These are phyloP conservation scores for Citrus mangshanensis DNA, from an alignment of 345 rosid species.

Conservation along the genomic window DNA sequence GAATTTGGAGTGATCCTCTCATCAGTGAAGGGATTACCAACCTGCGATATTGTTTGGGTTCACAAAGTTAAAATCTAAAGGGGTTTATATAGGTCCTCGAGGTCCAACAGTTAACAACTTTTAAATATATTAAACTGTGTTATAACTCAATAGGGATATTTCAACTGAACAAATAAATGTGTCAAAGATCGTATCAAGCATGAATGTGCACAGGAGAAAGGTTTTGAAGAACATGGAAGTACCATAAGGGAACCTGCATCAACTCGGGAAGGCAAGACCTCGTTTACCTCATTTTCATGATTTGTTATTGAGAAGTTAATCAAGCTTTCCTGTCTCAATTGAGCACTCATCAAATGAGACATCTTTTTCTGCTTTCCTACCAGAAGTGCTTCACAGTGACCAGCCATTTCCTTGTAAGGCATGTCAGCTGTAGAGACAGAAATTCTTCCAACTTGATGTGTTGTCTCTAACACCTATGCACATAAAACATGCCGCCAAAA, in stretches of 20 bases:
- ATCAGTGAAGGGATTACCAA: slow-evolving; percentile 48
- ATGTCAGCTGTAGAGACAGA: slow-evolving; percentile 69
- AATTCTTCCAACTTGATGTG: slow-evolving; percentile 73
- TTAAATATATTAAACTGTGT: background rate
- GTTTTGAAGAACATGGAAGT: background rate
- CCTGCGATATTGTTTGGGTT: slow-evolving; percentile 37
- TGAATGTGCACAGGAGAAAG: background rate
- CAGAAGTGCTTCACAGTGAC: slow-evolving; percentile 74
- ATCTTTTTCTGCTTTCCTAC: slow-evolving; percentile 84
- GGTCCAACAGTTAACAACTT: background rate
- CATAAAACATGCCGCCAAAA: slow-evolving; percentile 12
- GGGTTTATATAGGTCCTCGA: background rate
- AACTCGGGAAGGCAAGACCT: slow-evolving; percentile 24
- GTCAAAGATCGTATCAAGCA: background rate
- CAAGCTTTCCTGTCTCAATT: slow-evolving; percentile 51
- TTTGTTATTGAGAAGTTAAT: slow-evolving; percentile 28
- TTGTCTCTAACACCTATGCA: slow-evolving; percentile 68
- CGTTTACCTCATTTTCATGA: slow-evolving; percentile 24
- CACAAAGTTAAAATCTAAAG: background rate
- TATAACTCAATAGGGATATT: background rate
- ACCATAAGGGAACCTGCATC: slow-evolving; percentile 26
- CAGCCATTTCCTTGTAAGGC: slow-evolving; percentile 82
- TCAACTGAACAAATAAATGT: background rate
- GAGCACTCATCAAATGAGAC: slow-evolving; percentile 64
- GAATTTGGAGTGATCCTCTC: slow-evolving; percentile 20